A percentile compares a stretch with the other conserved stretches of the same genome.
These are phyloP conservation scores for Penicillium longicatenatum DNA, from an alignment of 495 filamentous ascomycete species.

Conservation along the genomic window DNA sequence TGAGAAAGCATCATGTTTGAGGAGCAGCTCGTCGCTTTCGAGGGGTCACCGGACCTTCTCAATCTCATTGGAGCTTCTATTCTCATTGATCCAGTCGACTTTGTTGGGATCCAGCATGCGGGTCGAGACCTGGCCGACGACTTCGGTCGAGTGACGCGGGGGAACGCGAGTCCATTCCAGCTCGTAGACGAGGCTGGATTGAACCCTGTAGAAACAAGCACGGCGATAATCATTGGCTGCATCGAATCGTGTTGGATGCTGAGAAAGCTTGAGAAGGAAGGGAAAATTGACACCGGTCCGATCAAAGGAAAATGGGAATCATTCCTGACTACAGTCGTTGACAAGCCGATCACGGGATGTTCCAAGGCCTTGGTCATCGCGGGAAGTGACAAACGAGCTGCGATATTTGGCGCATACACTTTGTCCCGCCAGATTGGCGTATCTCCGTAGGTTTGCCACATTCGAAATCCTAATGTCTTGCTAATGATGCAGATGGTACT, in stretches of 20 bases:
- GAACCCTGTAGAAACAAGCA: not conserved
- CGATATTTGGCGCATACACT: conserved; percentile 74
- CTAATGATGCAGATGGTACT: conserved; percentile 57
- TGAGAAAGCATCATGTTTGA: conserved; percentile 11
- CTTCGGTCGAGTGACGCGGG: conserved; percentile 68
- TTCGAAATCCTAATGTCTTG: not conserved
- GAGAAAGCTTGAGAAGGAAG: conserved; percentile 50
- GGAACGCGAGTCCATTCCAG: conserved; percentile 44
- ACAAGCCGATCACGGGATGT: conserved; percentile 59
- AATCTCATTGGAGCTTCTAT: conserved; percentile 17
- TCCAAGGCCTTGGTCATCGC: conserved; percentile 66
- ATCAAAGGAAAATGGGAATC: conserved; percentile 71
- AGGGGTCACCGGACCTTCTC: conserved; percentile 2
- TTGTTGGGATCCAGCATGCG: conserved; percentile 67
- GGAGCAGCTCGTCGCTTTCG: conserved; percentile 19
- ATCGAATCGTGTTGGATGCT: conserved; percentile 64
- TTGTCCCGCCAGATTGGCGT: conserved; percentile 77
- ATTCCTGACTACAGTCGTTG: conserved; percentile 60
- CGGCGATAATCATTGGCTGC: conserved; percentile 70
- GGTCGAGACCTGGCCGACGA: conserved; percentile 67
- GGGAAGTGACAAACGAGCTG: conserved; percentile 66
- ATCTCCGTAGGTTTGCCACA: conserved; percentile 47
- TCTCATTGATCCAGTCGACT: conserved; percentile 49
- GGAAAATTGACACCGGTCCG: conserved; percentile 56
- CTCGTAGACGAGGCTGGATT: conserved; percentile 33